Evolutionary conservation across 2,329 filamentous ascomycete genomes (phyloP), one percentile per base, ranked within the genome.

Genomic region (Leptodontidium sp.): DNA sequence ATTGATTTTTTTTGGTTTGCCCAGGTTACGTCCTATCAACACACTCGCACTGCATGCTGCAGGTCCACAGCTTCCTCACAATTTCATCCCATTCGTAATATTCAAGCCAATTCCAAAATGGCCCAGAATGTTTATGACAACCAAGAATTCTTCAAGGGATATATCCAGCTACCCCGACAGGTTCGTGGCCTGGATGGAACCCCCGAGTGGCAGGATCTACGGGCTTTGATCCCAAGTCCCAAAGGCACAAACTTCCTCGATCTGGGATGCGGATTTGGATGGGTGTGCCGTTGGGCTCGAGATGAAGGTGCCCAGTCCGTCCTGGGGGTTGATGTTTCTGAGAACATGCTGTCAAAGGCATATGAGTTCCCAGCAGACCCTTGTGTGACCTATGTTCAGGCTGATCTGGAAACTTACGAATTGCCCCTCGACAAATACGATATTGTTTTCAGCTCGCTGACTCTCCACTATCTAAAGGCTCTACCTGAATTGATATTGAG

Each of bases 381-480:
- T n/a, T 64, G 50, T 1, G 78, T 82, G 64, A 72, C 68, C 5
- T 82, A 79, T 68, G 67, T 74, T 57, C 74, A 76, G 49, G 79
- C 74, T 8, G 78, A 82, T 68, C 73, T 82, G 5, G 79, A 82
- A 82, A 57, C 73, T 21, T 55, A 79, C 21, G 71, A 68, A 40
- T 71, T 81, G 38, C 71, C 68, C 8, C 52, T 91, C 4, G 86
- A 88, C 71, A 88, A 89, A 2, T 98, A 97, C 79, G 93, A 98
- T 77, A 88, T 97, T 8, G 29, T 97, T 12, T 84, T 98, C 72
- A 97, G 93, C 77, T 96, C 91, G 65, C 83, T 97, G 66, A 93
- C 91, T 32, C 66, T 98, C 77, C 95, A 98, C 81, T 98, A 96
- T 94, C 90, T 97, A 83, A 98, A 98, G 79, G 92, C 98, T 79